Base-by-base conservation (phyloP, 441 rosid species). In the Macaranga tanarius region DNA sequence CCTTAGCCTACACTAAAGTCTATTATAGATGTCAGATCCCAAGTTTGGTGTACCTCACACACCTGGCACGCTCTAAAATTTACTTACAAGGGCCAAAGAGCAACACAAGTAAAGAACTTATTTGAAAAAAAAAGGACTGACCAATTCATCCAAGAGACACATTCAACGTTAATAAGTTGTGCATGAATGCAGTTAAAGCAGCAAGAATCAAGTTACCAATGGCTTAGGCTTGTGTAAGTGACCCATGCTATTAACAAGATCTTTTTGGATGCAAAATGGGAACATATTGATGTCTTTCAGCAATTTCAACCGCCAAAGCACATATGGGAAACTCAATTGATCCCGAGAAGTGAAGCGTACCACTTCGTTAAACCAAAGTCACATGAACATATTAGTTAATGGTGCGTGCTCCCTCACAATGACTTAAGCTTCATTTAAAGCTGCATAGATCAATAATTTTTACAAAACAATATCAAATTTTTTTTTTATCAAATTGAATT, bases 351-450 rank as follows among this genome's bases (percentile, higher is more conserved):
- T 95, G 84, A 82, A 95, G n/a, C 97, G 95, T 20, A 95, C 99
- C 7, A 88, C 99, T 84, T 95, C 99, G 54, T 95, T 91, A 80
- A 95, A 95, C 99, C 99, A 95, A 38, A 93, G 89, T 88, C 99
- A 95, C 99, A 89, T 93, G 45, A 95, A 86, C 57, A 93, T 76
- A 75, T 95, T 88, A 19, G 87, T 86, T 68, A 90, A 17, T 20
- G 92, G 89, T 6, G 93, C 80, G 76, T 95, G 97, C 87, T 95
- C 85, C 87, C 98, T 86, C 80, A 89, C 95, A 40, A 93, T 95
- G 67, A 95, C 88, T 2, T 97, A 95, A 20, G 98, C 98, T 84
- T 95, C 99, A 52, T 84, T 83, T 48, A 95, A 80, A 75, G 98
- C 98, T 95, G 92, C 84, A 81, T 25, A 69, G 12, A 62, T 44